Evolutionary conservation across 106 monocot species (phyloP), one percentile per base, ranked within the genome.

Genomic region (Platanthera zijinensis): DNA sequence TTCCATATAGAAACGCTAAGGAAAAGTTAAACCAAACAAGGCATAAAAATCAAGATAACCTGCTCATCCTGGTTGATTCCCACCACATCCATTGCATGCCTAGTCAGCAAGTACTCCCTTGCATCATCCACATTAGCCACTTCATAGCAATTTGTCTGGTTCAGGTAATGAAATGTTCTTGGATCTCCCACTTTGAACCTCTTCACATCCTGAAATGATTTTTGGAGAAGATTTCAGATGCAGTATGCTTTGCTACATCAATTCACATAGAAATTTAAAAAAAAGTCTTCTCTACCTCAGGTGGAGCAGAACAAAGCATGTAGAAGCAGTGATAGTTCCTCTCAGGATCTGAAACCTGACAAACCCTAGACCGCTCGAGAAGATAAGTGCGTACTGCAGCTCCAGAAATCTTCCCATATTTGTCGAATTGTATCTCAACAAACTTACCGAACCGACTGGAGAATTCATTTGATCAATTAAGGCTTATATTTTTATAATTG

Each of bases 261-360:
- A 39, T 39, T 48, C 48, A 70, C 15, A 70, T 70, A 47, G 25
- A 66, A 66, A 22, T 22, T 48, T 6, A 47, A 15, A 39, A 67
- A 67, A 70, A 15, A 2, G 48, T 56, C 39, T 39, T 39, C 39
- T 39, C 22, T 91, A 95, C 95, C 90, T 95, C 95, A 53, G 92
- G 95, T 39, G 95, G 95, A 54, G 95, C 95, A 77, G 79, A 48
- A 74, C 95, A 95, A 15, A 95, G 88, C 95, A 95, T 95, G 79
- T 95, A 95, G 62, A 95, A 95, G 61, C 95, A 95, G 75, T 95
- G 95, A 71, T 95, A 95, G 82, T 95, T 95, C 84, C 95, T 86
- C 76, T 95, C 95, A 59, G 95, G 95, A 72, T 92, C 92, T 61
- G 88, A 88, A 56, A 92, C 95, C 82, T 95, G 95, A 76, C 95